Conservation (phyloP, 257 asterid species). For the Solanum virginianum region DNA sequence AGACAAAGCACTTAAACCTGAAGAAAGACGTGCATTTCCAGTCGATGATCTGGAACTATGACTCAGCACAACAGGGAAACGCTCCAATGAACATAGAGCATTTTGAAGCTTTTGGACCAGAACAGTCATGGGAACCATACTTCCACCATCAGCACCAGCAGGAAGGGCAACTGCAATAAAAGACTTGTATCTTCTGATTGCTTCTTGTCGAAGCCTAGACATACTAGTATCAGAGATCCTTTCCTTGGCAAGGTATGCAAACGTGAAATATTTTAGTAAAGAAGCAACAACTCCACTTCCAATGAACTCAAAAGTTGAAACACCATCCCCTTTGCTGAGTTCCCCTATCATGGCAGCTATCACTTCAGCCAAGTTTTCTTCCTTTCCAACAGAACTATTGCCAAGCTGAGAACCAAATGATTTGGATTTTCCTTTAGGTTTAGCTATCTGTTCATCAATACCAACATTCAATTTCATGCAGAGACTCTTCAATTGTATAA, state of each 20-base stretch:
- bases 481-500: constrained; percentile 70
- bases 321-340: constrained; percentile 84
- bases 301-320: constrained; percentile 89
- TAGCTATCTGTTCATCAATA: constrained; percentile 45
- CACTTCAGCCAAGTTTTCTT: constrained; percentile 59
- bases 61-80: constrained; percentile 90
- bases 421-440: constrained; percentile 78
- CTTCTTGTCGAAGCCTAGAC: constrained; percentile 66
- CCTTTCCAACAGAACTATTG: constrained; percentile 46
- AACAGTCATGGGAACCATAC: constrained; percentile 56
- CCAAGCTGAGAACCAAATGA: constrained; percentile 30
- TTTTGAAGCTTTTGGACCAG: constrained; percentile 85
- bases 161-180: constrained; percentile 82
- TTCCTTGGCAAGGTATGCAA: constrained; percentile 73
- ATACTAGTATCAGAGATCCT: constrained; percentile 52
- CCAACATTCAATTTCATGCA: constrained; percentile 56
- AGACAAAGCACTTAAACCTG: constrained; percentile 79
- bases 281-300: constrained; percentile 92
- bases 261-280: constrained; percentile 73
- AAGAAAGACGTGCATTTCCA: constrained; percentile 79
- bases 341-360: constrained; percentile 69
- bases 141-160: constrained; percentile 22
- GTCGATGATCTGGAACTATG: constrained; percentile 68
- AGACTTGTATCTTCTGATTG: constrained; percentile 66
- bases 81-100: constrained; percentile 88